Evolutionary conservation across 2,329 filamentous ascomycete genomes (phyloP), one percentile per base, ranked within the genome.

Genomic region (Penicillium brasilianum): DNA sequence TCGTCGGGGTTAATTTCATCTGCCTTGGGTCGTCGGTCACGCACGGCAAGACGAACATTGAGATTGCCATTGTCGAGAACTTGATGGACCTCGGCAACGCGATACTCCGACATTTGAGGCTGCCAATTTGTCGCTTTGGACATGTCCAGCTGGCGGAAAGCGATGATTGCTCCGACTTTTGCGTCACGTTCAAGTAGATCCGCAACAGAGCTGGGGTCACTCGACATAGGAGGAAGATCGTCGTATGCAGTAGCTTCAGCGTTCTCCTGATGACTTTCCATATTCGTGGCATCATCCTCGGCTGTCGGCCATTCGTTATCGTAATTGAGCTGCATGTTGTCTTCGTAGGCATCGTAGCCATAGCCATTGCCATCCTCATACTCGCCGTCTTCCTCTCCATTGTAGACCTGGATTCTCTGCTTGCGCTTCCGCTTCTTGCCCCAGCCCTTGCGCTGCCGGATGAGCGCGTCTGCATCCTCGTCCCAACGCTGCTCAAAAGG

Each of bases 401-500:
- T 78, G 66, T 70, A 80, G 67, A 78, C 75, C 13, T 78, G 78
- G 67, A 84, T 84, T 62, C 83, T 81, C 67, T 86, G 85, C 71
- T 84, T 87, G 58, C 71, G 70, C 68, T 77, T 80, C 25, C 74
- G 68, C 63, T 74, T 78, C 61, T 73, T 77, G 36, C 68, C 68
- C 58, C 64, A 71, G 22, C 71, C 76, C 64, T 75, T 78, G 60
- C 67, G 73, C 64, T 74, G 74, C 59, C 70, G 76, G 65, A 81
- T 82, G 70, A 66, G 72, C 53, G 71, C 66, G 56, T 85, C 83
- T 69, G 93, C 90, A 62, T 92, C 89, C 3, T 86, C 84, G 75
- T 96, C 92, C 94, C 93, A 97, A 50, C 91, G 86, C 75, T 97
- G 93, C 16, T 90, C 82, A 74, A 97, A 97, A 0, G 93, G 93